Conservation (phyloP, 2,329 filamentous ascomycete genomes). For the Coleophoma eucalyptorum region DNA sequence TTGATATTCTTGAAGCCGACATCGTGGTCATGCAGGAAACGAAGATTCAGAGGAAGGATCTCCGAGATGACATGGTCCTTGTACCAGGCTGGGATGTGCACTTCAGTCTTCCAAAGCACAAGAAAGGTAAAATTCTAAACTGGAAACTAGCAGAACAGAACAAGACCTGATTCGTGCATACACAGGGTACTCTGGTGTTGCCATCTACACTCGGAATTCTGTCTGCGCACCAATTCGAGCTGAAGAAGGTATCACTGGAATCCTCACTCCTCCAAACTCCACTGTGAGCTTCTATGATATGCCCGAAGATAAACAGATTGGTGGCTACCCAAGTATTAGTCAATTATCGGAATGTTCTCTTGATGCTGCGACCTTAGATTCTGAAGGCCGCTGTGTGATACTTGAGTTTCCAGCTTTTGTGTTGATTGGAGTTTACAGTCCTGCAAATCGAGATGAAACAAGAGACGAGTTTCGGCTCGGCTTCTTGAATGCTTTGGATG, state of each 20-base stretch:
- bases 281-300: slow-evolving; percentile 70
- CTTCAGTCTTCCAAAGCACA: slow-evolving; percentile 88
- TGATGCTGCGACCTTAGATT: slow-evolving; percentile 74
- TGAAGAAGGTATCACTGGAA: slow-evolving; percentile 89
- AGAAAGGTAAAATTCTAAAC: slow-evolving; percentile 65
- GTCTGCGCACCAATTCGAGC: slow-evolving; percentile 83
- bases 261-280: slow-evolving; percentile 70
- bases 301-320: slow-evolving; percentile 71
- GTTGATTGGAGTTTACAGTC: slow-evolving; percentile 86
- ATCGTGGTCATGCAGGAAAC: slow-evolving; percentile 94
- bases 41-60: slow-evolving; percentile 91
- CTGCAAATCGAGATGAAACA: slow-evolving; percentile 81
- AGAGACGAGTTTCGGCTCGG: slow-evolving; percentile 78
- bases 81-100: slow-evolving; percentile 94
- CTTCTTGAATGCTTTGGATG: slow-evolving; percentile 78
- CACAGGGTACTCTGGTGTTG: slow-evolving; percentile 89
- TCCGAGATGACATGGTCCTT: slow-evolving; percentile 93
- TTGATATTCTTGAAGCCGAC: slow-evolving; percentile 86
- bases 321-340: slow-evolving; percentile 73
- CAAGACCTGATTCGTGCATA: slow-evolving; percentile 1
- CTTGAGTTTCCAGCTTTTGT: slow-evolving; percentile 95
- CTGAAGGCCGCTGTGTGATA: slow-evolving; percentile 86
- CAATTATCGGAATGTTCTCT: slow-evolving; percentile 62
- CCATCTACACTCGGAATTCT: slow-evolving; percentile 87
- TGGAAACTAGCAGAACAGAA: not conserved